Percentiles rank a stretch among this genome's conserved stretches.
These are phyloP conservation scores for Aphanomyces stellatus DNA, from an alignment of 352 stramenopile genomes.

Conservation along the genomic window DNA sequence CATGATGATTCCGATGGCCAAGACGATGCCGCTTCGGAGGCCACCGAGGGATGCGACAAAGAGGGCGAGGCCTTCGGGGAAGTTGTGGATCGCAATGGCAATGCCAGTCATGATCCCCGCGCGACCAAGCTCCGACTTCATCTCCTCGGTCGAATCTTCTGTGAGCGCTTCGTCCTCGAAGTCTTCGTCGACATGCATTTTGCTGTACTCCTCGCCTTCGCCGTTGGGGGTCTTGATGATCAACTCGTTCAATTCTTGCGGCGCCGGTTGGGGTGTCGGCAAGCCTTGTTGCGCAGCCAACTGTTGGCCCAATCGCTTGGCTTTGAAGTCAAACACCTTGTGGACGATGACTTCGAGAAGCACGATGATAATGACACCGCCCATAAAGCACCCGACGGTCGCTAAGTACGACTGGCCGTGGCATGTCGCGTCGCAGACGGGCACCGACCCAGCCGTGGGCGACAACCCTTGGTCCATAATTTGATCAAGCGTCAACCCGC, in stretches of 20 bases:
- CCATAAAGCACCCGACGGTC: conserved; percentile 44
- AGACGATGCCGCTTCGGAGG: conserved; percentile 78
- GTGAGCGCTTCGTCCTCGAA: background rate
- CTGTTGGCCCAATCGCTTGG: background rate
- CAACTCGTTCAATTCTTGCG: background rate
- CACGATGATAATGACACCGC: conserved; percentile 54
- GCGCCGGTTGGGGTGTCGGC: background rate
- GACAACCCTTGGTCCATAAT: conserved; percentile 43
- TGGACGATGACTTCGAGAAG: conserved; percentile 59
- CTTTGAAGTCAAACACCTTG: conserved; percentile 30
- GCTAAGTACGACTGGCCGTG: conserved; percentile 50
- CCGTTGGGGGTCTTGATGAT: background rate
- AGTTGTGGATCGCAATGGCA: conserved; percentile 96
- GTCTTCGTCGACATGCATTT: background rate
- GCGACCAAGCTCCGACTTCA: conserved; percentile 58
- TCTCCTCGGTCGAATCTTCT: background rate
- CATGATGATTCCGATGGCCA: conserved; percentile 94
- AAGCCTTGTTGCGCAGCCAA: background rate
- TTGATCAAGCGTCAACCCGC: conserved; percentile 29
- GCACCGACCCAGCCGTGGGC: conserved; percentile 20
- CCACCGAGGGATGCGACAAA: conserved; percentile 90
- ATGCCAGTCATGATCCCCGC: conserved; percentile 90
- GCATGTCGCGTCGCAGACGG: conserved; percentile 49
- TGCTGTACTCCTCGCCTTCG: background rate
- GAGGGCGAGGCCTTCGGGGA: conserved; percentile 93